Base-by-base conservation (phyloP, 805 yeast genomes). In the Scheffersomyces amazonensis region DNA sequence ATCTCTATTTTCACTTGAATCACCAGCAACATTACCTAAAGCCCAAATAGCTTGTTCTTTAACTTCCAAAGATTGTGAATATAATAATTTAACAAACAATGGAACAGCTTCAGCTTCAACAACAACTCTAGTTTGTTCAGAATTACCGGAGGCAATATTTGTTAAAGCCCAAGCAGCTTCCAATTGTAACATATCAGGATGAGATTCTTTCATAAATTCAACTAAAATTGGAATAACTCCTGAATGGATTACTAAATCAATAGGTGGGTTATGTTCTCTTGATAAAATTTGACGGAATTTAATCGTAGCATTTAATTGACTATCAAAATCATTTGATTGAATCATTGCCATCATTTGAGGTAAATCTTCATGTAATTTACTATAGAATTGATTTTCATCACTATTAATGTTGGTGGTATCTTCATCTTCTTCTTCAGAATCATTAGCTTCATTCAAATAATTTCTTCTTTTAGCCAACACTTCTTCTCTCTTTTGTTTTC, bases 121-220 rank as follows among this genome's bases (percentile, higher is more conserved):
- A 39, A 93, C 98, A 31, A 83, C 82, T 53, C 76, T 78, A 16
- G 99, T 93, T 66, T 93, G 98, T 34, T 80, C 84, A 30, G 95
- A 80, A 36, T 83, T 72, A 46, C 99, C 99, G 3, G 96, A 87
- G 16, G 98, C 98, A 62, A 93, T 91, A 61, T 93, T 93, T 35
- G 99, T 93, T 51, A 93, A 76, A n/a, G 98, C 98, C 99, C 99
- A 93, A 7, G 99, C 97, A 10, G 98, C 96, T 71, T 93, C 99
- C 53, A 93, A 78, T 67, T 91, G 98, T 53, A 93, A 75, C 74
- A 86, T 80, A 54, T 87, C 89, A 3, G 90, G 87, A 49, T 87
- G 89, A 37, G 78, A 72, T 24, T 56, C 58, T 42, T 72, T 69
- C 89, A 93, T 84, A 53, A 90, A 88, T 52, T 78, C 81, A 39